Conservation (phyloP, 768 basidiomycete genomes). For the Tephrocybe rancida region DNA sequence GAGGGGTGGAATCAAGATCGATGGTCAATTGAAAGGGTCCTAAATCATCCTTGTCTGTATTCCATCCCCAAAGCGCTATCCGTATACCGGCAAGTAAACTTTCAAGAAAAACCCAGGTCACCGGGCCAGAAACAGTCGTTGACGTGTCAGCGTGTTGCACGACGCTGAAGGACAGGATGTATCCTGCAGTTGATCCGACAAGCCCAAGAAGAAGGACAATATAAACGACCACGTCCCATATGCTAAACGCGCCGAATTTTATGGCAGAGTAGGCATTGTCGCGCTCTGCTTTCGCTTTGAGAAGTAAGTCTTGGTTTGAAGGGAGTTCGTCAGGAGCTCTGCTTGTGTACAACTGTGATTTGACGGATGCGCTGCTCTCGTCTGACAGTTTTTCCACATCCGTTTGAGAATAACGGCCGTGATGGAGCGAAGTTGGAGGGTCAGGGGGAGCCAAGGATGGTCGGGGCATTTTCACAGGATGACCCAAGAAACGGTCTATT, state of each 20-base stretch:
- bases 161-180: conserved; percentile 19
- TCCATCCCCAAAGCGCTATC: conserved; percentile 15
- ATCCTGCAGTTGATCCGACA: conserved; percentile 11
- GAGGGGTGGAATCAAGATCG: neutral
- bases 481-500: neutral
- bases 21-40: neutral
- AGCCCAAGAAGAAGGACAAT: conserved; percentile 7
- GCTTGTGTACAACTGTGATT: no score
- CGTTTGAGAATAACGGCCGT: no score
- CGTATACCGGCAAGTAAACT: conserved; percentile 11
- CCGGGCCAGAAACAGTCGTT: neutral
- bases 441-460: no score
- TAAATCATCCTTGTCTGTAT: conserved; percentile 7
- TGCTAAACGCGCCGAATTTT: neutral
- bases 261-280: neutral
- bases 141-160: conserved; percentile 4
- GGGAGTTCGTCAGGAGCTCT: no score
- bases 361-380: no score
- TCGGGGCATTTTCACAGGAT: no score
- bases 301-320: no score
- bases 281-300: neutral
- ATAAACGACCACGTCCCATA: neutral
- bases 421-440: no score
- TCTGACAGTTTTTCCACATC: no score
- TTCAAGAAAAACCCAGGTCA: conserved; percentile 18